A percentile compares a stretch with the other conserved stretches of the same genome.
phyloP scores from a whole-genome alignment of 2,329 filamentous ascomycete species.

The Ascochyta pisi region DNA sequence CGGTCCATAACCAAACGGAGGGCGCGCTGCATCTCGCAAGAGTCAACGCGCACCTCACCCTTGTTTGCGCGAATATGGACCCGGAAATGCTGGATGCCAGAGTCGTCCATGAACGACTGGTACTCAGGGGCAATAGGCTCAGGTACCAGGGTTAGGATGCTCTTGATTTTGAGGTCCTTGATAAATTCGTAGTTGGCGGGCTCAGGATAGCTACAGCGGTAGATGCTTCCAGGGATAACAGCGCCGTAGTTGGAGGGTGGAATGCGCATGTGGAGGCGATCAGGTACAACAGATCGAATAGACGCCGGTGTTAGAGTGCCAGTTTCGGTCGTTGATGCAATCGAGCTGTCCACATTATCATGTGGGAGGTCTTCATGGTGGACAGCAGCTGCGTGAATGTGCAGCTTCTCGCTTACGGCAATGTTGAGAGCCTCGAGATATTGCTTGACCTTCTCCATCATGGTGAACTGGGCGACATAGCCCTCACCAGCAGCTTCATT shows the following conservation, averaged over 20 bases:
- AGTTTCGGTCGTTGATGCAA: slow-evolving; percentile 18
- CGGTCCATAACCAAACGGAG: slow-evolving; percentile 74
- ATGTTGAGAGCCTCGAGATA: slow-evolving; percentile 33
- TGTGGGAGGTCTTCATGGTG: slow-evolving; percentile 44
- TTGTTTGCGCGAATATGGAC: slow-evolving; percentile 90
- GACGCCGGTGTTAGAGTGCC: slow-evolving; percentile 31
- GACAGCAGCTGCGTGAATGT: slow-evolving; percentile 36
- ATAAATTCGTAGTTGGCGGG: slow-evolving; percentile 75
- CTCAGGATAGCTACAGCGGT: slow-evolving; percentile 81
- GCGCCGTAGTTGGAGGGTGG: slow-evolving; percentile 78
- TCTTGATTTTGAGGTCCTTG: slow-evolving; percentile 72
- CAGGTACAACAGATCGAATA: slow-evolving; percentile 27
- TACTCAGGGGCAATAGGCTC: slow-evolving; percentile 58
- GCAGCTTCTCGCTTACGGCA: slow-evolving; percentile 30
- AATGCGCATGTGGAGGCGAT: slow-evolving; percentile 48
- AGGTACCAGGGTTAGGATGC: slow-evolving; percentile 71
- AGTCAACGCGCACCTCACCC: slow-evolving; percentile 59
- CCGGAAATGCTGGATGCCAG: slow-evolving; percentile 74
- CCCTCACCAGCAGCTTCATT: slow-evolving; percentile 8
- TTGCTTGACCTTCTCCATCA: slow-evolving; percentile 30
- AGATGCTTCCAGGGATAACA: slow-evolving; percentile 74
- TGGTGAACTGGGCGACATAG: slow-evolving; percentile 18
- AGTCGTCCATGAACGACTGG: slow-evolving; percentile 66
- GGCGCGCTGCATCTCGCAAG: slow-evolving; percentile 69
- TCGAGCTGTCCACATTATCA: slow-evolving; percentile 11